A percentile compares a stretch with the other conserved stretches of the same genome.
Evolutionary conservation across 768 basidiomycete species (phyloP).

Genomic region (Naganishia onofrii): DNA sequence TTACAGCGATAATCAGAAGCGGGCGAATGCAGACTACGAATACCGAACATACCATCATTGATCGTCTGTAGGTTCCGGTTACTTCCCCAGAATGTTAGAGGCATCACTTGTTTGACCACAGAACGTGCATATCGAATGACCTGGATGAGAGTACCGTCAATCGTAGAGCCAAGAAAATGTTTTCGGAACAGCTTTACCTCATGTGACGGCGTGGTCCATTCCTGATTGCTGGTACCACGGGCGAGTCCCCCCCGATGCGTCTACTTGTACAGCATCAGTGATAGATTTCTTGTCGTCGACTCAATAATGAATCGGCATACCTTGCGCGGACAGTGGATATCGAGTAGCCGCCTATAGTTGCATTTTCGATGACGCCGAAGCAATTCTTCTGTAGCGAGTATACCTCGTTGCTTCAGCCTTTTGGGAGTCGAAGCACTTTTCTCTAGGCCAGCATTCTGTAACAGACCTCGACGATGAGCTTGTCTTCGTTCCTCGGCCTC

Average conservation of each 20-base stretch:
- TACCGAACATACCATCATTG: constrained; percentile 58
- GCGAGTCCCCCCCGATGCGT: not conserved
- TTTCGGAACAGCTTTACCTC: not conserved
- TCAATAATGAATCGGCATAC: constrained; percentile 40
- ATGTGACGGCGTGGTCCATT: constrained; percentile 8
- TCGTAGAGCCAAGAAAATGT: not conserved
- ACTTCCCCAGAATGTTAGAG: constrained; percentile 78
- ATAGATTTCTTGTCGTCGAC: not conserved
- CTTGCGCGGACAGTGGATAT: constrained; percentile 74
- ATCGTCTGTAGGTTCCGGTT: constrained; percentile 63
- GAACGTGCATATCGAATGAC: constrained; percentile 57
- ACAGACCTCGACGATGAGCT: not conserved
- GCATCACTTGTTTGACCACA: constrained; percentile 66
- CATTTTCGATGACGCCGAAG: constrained; percentile 68
- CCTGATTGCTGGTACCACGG: not conserved
- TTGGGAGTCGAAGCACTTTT: constrained; percentile 21
- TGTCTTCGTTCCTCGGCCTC: not conserved
- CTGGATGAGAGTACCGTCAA: constrained; percentile 46
- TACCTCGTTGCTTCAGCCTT: constrained; percentile 32
- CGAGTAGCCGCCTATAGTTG: constrained; percentile 64
- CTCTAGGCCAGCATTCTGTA: not conserved
- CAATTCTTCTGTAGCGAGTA: constrained; percentile 63
- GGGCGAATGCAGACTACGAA: no score
- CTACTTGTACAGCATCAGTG: not conserved
- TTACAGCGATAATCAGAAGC: not conserved